A percentile compares a stretch with the other conserved stretches of the same genome.
Conservation (phyloP, 495 filamentous ascomycete genomes). For the Penicillium subrubescens region DNA sequence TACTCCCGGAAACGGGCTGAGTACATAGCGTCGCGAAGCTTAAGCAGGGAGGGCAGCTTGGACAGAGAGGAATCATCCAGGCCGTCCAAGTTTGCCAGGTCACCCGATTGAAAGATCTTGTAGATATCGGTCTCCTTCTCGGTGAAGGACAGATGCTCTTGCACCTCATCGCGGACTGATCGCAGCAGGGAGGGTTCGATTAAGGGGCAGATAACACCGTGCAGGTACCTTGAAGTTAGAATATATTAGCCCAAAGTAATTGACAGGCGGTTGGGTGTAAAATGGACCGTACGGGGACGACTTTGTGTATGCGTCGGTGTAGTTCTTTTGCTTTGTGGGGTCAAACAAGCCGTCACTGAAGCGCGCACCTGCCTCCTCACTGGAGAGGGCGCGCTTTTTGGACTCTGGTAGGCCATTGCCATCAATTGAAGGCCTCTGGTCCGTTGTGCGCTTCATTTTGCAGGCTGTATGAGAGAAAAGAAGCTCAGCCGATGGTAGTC, state of each 20-base stretch:
- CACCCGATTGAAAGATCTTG: slow-evolving; percentile 97
- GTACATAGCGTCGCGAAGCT: slow-evolving; percentile 90
- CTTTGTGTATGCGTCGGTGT: slow-evolving; percentile 67
- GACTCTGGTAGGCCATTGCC: slow-evolving; percentile 45
- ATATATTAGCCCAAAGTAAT: slow-evolving; percentile 14
- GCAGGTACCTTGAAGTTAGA: slow-evolving; percentile 64
- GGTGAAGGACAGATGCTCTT: slow-evolving; percentile 86
- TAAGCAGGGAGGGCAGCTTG: slow-evolving; percentile 80
- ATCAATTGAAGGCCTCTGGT: slow-evolving; percentile 32
- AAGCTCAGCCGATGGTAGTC: slow-evolving; percentile 8
- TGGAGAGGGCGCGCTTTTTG: slow-evolving; percentile 57
- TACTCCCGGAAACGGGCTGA: slow-evolving; percentile 86
- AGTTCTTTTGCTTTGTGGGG: slow-evolving; percentile 61
- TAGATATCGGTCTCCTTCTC: slow-evolving; percentile 99
- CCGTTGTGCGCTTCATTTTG: slow-evolving; percentile 61
- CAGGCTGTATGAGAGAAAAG: neutral
- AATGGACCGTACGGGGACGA: slow-evolving; percentile 64
- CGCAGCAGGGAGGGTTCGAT: slow-evolving; percentile 81
- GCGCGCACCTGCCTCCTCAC: slow-evolving; percentile 46
- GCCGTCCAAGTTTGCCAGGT: slow-evolving; percentile 94
- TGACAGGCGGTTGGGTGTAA: neutral
- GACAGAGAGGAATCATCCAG: slow-evolving; percentile 79
- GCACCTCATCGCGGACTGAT: slow-evolving; percentile 84
- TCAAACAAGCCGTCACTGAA: slow-evolving; percentile 83
- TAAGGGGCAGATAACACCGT: slow-evolving; percentile 81